Conservation (phyloP, 2,329 filamentous ascomycete genomes). For the Cryphonectria parasitica region DNA sequence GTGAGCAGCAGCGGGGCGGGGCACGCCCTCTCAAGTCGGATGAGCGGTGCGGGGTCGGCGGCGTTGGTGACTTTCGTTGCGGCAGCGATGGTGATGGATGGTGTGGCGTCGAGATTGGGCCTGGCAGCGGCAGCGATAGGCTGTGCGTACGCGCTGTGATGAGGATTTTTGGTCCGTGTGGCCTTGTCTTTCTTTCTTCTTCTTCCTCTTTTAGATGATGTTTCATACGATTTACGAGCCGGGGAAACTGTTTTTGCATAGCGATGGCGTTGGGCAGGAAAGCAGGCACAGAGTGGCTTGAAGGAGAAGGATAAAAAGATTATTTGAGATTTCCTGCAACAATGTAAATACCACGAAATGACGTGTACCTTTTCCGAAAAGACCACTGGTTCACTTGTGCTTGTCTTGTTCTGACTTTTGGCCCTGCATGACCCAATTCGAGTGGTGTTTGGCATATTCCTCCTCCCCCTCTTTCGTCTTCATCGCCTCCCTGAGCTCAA, state of each 20-base stretch:
- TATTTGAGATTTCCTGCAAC: background rate
- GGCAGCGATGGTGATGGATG: background rate
- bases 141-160: background rate
- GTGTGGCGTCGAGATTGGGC: background rate
- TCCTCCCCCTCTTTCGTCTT: constrained; percentile 14
- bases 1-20: constrained; percentile 28
- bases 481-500: constrained; percentile 11
- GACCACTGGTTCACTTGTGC: background rate
- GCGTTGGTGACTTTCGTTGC: constrained; percentile 43
- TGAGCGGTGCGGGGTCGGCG: constrained; percentile 35
- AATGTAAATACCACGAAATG: background rate
- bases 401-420: background rate
- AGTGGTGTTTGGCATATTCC: constrained; percentile 4
- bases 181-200: background rate
- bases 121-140: background rate
- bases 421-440: constrained; percentile 2
- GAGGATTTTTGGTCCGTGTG: background rate
- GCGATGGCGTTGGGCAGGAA: constrained; percentile 36
- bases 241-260: constrained; percentile 31
- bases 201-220: background rate
- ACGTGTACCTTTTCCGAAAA: background rate
- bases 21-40: constrained; percentile 16
- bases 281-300: background rate
- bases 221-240: background rate
- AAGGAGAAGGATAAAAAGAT: too few species aligned